These are phyloP conservation scores for Pyricularia sp. DNA, from an alignment of 2,329 filamentous ascomycete genomes.

Conservation along the genomic window DNA sequence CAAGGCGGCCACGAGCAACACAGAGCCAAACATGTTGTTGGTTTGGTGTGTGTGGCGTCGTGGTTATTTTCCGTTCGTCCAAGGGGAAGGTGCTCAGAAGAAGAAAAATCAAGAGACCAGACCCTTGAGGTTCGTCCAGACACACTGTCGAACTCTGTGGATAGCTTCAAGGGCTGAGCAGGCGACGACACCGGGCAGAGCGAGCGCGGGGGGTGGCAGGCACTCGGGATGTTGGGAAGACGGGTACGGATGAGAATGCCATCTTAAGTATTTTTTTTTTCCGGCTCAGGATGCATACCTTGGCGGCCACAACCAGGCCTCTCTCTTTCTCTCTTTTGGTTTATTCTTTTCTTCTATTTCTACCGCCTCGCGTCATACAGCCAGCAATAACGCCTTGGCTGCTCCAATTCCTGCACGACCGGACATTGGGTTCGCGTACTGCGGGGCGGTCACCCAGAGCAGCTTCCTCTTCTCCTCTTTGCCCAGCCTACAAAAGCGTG, in stretches of 20 bases:
- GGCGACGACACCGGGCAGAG: background rate
- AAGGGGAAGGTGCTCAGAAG: background rate
- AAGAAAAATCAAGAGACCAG: background rate
- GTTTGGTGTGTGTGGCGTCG: background rate
- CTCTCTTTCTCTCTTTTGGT: too few relatives aligned
- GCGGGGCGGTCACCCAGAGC: background rate
- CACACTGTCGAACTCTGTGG: background rate
- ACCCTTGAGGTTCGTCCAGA: background rate
- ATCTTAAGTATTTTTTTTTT: background rate
- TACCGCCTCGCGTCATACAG: background rate
- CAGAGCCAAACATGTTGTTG: conserved; percentile 5
- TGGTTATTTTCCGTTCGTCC: background rate
- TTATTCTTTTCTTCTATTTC: background rate
- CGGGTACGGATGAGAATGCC: background rate
- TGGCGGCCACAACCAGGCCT: background rate
- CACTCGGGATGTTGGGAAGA: background rate
- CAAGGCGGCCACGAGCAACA: conserved; percentile 7
- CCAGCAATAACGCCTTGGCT: background rate
- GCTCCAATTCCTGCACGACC: background rate
- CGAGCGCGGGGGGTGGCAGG: background rate
- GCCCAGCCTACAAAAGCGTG: background rate
- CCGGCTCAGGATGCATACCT: background rate
- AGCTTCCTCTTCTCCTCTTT: conserved; percentile 1
- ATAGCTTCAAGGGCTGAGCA: background rate
- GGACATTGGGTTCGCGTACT: background rate